Percentiles rank a stretch among this genome's conserved stretches.
Evolutionary conservation across 2,329 filamentous ascomycete species (phyloP).

Genomic region (Acrodontium crateriforme): DNA sequence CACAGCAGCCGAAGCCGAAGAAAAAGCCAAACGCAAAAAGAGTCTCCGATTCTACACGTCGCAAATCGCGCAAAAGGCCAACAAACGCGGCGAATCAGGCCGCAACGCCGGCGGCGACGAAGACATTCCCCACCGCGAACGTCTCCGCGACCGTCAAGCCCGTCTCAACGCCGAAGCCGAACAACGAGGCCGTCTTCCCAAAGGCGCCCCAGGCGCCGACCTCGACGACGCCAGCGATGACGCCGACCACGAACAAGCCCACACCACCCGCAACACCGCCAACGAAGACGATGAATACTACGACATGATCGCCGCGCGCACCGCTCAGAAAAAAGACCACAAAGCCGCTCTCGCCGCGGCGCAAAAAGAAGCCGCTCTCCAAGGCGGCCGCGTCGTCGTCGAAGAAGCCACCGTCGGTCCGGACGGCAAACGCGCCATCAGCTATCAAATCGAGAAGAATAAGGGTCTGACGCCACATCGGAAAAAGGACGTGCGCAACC

Average conservation of each 20-base stretch:
- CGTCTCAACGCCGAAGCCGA: conserved; percentile 82
- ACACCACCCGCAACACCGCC: conserved; percentile 31
- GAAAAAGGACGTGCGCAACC: conserved; percentile 90
- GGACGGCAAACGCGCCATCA: conserved; percentile 85
- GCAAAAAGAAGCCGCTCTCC: conserved; percentile 38
- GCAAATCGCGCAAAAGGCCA: conserved; percentile 88
- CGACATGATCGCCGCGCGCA: conserved; percentile 62
- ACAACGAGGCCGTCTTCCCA: conserved; percentile 58
- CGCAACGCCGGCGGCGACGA: conserved; percentile 64
- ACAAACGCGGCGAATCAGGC: conserved; percentile 62
- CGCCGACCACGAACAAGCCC: conserved; percentile 43
- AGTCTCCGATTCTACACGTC: conserved; percentile 95
- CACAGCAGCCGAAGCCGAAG: conserved; percentile 63
- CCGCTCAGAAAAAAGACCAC: conserved; percentile 53
- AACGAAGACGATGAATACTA: conserved; percentile 69
- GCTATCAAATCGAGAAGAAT: conserved; percentile 92
- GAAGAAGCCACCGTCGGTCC: conserved; percentile 56
- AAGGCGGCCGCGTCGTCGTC: conserved; percentile 44
- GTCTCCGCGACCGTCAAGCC: conserved; percentile 70
- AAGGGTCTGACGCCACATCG: conserved; percentile 81
- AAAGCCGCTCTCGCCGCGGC: conserved; percentile 56
- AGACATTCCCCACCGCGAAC: conserved; percentile 79
- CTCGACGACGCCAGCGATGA: conserved; percentile 59
- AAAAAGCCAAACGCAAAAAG: conserved; percentile 84
- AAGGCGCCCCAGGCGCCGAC: conserved; percentile 45